Evolutionary conservation across 2,329 filamentous ascomycete genomes (phyloP).

Genomic region (Boeremia exigua): DNA sequence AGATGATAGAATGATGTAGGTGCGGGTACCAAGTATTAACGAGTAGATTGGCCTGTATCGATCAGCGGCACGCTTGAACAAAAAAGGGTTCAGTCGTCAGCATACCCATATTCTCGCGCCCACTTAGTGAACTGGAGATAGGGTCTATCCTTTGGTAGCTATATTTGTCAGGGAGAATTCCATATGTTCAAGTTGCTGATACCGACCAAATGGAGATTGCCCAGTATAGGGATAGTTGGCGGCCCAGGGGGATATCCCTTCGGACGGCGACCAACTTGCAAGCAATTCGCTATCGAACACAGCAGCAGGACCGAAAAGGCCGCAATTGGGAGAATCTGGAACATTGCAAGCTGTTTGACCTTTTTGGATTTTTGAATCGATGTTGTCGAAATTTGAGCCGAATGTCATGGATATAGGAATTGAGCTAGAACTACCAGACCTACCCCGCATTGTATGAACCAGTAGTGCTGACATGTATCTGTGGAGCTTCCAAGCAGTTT

Average conservation of each 20-base stretch:
- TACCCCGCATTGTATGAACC: too few relatives aligned
- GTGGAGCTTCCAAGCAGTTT: too few relatives aligned
- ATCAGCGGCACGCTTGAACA: not conserved
- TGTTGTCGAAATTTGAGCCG: too few relatives aligned
- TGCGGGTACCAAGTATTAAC: conserved; percentile 57
- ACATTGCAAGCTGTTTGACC: too few relatives aligned
- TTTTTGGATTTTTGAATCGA: too few relatives aligned
- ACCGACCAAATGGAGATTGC: conserved; percentile 55
- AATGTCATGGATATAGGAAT: too few relatives aligned
- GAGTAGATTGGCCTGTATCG: conserved; percentile 53
- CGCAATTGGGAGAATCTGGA: too few relatives aligned
- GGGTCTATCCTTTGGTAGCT: conserved; percentile 51
- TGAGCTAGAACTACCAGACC: too few relatives aligned
- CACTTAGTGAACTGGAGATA: conserved; percentile 60
- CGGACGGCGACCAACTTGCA: conserved; percentile 29
- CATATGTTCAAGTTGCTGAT: too few relatives aligned
- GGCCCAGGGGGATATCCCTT: conserved; percentile 57
- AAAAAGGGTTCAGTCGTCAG: not conserved
- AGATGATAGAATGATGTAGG: conserved; percentile 56
- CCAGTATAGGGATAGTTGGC: conserved; percentile 58
- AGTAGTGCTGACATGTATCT: too few relatives aligned
- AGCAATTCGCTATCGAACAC: not conserved
- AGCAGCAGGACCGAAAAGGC: too few relatives aligned
- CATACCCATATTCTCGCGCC: conserved; percentile 56
- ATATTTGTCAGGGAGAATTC: too few relatives aligned